Evolutionary conservation across 2,329 filamentous ascomycete genomes (phyloP), one percentile per base, ranked within the genome.

Genomic region (Bimuria novae-zelandiae): DNA sequence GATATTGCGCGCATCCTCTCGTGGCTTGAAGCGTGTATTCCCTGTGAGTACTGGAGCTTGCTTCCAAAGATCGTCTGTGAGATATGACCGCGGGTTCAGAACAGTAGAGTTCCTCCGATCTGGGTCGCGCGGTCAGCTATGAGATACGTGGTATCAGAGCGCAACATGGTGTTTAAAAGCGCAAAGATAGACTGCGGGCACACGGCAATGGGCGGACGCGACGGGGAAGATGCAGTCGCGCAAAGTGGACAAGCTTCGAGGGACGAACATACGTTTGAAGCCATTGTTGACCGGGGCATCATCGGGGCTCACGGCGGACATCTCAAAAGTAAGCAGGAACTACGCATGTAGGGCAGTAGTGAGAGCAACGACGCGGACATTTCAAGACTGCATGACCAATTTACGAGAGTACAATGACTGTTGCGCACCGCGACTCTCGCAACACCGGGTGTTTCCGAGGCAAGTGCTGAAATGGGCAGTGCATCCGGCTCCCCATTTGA

Each of bases 1-100:
- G 64, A 93, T 92, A 68, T 91, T 92, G 73, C 84, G 88, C 49
- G 89, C 85, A 72, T 88, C 85, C 21, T 81, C 77, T 4, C 87
- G 77, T 37, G 88, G 85, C 65, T 87, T 83, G 62, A 89, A 92
- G 59, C 83, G 85, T 55, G 88, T 90, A 60, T 80, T 85, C 30
- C 89, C 89, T 10, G 72, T 86, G 49, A 92, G 78, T 23, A 90
- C 70, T 16, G 89, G 89, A 2, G 89, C 88, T 43, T 87, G 81
- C 64, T 85, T 85, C 87, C 88, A 92, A 55, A 89, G 74, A 32
- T 86, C 85, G 57, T 81, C 79, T 63, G 87, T 84, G 23, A 75
- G 57, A 55, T 76, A 76, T 43, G 70, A 75, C 37, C 71, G 64
- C 1, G 75, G 73, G 44, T 76, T 74, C n/a, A 77, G 62, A 47